phyloP scores from a whole-genome alignment of 2,329 filamentous ascomycete genomes.

The Capronia americana region DNA sequence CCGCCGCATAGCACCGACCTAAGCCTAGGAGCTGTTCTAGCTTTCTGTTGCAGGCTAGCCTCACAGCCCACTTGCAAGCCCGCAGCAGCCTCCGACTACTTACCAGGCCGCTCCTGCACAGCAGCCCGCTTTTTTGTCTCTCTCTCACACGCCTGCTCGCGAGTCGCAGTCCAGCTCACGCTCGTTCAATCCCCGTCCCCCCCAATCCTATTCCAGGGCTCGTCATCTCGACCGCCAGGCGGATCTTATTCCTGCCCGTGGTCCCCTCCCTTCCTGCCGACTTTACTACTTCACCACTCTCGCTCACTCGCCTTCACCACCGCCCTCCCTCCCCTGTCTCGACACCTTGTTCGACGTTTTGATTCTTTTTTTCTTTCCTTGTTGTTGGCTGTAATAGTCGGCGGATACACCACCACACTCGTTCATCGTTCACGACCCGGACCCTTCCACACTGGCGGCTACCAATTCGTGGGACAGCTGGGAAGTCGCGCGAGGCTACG shows the following conservation, averaged over 20 bases:
- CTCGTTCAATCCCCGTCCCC: constrained; percentile 18
- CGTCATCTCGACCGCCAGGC: constrained; percentile 32
- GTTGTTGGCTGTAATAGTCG: constrained; percentile 29
- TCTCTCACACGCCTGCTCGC: constrained; percentile 12
- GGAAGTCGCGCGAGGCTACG: constrained; percentile 38
- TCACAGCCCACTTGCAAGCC: constrained; percentile 19
- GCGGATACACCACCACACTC: constrained; percentile 23
- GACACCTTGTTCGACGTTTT: constrained; percentile 14
- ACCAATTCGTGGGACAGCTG: constrained; percentile 37
- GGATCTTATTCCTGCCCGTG: constrained; percentile 29
- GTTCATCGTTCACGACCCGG: constrained; percentile 26
- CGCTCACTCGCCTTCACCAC: constrained; percentile 22
- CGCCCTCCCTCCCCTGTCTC: constrained; percentile 19
- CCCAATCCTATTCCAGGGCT: constrained; percentile 28
- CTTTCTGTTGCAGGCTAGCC: constrained; percentile 12
- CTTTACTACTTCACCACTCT: constrained; percentile 27
- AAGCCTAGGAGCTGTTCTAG: constrained; percentile 14
- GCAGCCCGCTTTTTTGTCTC: constrained; percentile 24
- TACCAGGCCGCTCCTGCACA: constrained; percentile 11
- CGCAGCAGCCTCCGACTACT: constrained; percentile 14
- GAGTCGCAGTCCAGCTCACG: constrained; percentile 19
- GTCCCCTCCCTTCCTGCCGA: constrained; percentile 22
- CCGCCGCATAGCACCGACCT: constrained; percentile 12
- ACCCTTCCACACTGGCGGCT: constrained; percentile 33
- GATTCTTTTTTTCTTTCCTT: constrained; percentile 10